Evolutionary conservation across 257 asterid genomes (phyloP).

Genomic region (Nicotiana otophora): DNA sequence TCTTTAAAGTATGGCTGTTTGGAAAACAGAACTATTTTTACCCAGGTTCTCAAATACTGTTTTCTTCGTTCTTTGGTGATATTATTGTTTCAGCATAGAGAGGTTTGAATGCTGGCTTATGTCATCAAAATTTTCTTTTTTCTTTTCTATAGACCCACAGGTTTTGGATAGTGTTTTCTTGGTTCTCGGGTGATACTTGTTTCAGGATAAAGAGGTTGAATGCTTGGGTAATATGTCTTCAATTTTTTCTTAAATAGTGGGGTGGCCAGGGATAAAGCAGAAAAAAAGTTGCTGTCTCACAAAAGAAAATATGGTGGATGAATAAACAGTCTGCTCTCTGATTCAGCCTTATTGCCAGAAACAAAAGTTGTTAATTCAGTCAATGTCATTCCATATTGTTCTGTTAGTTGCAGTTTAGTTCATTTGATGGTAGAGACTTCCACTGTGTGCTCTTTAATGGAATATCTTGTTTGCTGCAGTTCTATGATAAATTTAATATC

Average conservation of each 20-base stretch:
- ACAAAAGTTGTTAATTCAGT: not conserved
- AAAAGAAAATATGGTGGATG: not conserved
- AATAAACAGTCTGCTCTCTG: not conserved
- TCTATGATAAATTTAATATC: slow-evolving; percentile 97
- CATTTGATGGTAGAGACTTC: not conserved
- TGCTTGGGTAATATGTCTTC: not conserved
- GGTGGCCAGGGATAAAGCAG: not conserved
- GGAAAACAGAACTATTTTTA: not conserved
- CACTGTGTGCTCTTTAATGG: not conserved
- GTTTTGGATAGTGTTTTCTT: not conserved
- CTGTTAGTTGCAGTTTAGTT: not conserved
- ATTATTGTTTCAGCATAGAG: not conserved
- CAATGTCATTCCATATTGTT: not conserved
- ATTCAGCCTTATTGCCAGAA: not conserved
- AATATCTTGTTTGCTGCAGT: slow-evolving; percentile 35
- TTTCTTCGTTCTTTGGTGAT: not conserved
- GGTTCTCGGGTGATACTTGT: not conserved
- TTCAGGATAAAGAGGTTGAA: not conserved
- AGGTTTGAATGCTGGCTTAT: not conserved
- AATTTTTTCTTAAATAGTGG: not conserved
- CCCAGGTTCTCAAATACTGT: not conserved
- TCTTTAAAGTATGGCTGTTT: not conserved
- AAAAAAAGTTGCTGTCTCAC: not conserved
- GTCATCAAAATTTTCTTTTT: not conserved
- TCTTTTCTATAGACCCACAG: not conserved